Base-by-base conservation (phyloP, 495 filamentous ascomycete species). In the Mytilinidion resinicola region DNA sequence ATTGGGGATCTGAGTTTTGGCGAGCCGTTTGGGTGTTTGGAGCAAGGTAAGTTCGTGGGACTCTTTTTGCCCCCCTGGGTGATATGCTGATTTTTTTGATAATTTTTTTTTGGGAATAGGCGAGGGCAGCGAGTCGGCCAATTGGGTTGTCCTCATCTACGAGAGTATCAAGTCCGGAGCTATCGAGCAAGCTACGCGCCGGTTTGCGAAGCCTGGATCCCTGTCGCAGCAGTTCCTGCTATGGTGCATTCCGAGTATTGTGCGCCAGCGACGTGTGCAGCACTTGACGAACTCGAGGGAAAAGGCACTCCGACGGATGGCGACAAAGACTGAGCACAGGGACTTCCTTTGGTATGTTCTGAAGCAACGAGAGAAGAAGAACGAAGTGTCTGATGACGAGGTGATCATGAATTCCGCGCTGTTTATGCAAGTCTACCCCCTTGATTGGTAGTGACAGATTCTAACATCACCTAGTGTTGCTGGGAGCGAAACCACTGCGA, bases 1-100 rank as follows among this genome's bases (percentile, higher is more conserved):
- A 69, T 71, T 57, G 70, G 69, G 9, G 69, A 72, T 57, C 59
- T 72, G 14, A 57, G 53, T 30, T 73, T 73, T 53, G 70, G 70
- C 7, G 70, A 73, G 57, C 65, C 70, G 7, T 71, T 73, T 54
- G 70, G 65, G 39, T 70, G 67, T 41, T 62, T 73, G 42, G 61
- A 68, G 10, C 38, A 65, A 20, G 65, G 62, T 70, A 35, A 56
- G 39, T 35, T 9, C n/a, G n/a, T n/a, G n/a, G n/a, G n/a, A n/a
- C n/a, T n/a, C n/a, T 15, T 7, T 33, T 30, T 33, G n/a, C n/a
- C n/a, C n/a, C n/a, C n/a, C n/a, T n/a, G n/a, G n/a, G n/a, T n/a
- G n/a, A n/a, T n/a, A n/a, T n/a, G n/a, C n/a, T n/a, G n/a, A n/a
- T n/a, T n/a, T n/a, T n/a, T n/a, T n/a, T n/a, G n/a, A n/a, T n/a